Evolutionary conservation across 495 filamentous ascomycete genomes (phyloP).

Genomic region (Podospora fimiseda): DNA sequence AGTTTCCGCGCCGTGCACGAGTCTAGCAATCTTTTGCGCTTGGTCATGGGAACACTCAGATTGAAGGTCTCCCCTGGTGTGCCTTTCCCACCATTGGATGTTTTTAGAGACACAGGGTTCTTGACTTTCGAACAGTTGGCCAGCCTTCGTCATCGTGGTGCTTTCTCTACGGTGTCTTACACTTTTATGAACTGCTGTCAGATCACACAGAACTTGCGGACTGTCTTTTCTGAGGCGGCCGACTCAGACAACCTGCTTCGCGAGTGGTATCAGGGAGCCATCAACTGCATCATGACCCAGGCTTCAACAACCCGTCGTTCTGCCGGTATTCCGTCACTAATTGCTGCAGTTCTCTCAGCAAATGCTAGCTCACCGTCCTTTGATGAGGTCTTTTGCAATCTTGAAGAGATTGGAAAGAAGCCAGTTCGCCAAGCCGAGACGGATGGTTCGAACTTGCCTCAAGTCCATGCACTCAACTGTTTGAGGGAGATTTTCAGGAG

Average conservation of each 20-base stretch:
- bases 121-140: conserved; percentile 75
- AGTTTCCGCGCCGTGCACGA: conserved; percentile 90
- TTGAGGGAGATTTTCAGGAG: conserved; percentile 82
- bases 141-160: conserved; percentile 80
- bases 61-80: conserved; percentile 23
- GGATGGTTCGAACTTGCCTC: conserved; percentile 65
- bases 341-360: conserved; percentile 67
- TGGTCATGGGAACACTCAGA: conserved; percentile 42
- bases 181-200: conserved; percentile 77
- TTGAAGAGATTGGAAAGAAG: conserved; percentile 50
- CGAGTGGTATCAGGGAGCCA: conserved; percentile 65
- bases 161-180: conserved; percentile 86
- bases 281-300: conserved; percentile 59
- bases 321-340: conserved; percentile 80
- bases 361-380: conserved; percentile 44
- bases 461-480: conserved; percentile 92
- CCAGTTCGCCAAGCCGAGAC: conserved; percentile 44
- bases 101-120: conserved; percentile 55
- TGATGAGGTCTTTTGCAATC: conserved; percentile 41
- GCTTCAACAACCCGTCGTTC: conserved; percentile 83
- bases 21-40: conserved; percentile 58
- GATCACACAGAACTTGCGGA: conserved; percentile 41
- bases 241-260: conserved; percentile 38
- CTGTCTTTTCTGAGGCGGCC: conserved; percentile 23
- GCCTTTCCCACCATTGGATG: conserved; percentile 30